phyloP scores from a whole-genome alignment of 129 eudicot genomes.

The Smallanthus sonchifolius region DNA sequence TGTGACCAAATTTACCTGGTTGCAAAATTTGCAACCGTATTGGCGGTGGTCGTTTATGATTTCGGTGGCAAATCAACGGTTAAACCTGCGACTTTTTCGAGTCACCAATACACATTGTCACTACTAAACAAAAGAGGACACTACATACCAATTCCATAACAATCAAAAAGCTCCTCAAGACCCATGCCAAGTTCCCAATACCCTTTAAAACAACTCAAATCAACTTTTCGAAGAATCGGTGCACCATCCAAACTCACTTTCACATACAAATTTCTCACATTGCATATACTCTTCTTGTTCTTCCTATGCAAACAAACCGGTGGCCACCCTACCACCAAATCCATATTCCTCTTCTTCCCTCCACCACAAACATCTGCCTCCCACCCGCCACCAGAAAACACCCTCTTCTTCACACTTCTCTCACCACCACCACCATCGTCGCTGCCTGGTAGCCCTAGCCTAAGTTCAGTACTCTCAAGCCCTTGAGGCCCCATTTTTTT shows the following conservation, averaged over 20 bases:
- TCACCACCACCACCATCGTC: background rate
- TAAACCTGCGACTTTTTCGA: too few species aligned
- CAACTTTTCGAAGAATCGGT: conserved; percentile 70
- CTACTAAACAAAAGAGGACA: background rate
- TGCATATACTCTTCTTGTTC: conserved; percentile 37
- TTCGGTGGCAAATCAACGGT: too few species aligned
- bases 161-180: conserved; percentile 61
- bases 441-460: conserved; percentile 69
- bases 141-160: conserved; percentile 46
- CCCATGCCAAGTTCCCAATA: conserved; percentile 50
- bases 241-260: conserved; percentile 93
- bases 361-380: conserved; percentile 6
- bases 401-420: background rate
- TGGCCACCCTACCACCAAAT: conserved; percentile 83
- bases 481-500: conserved; percentile 29
- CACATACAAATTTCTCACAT: conserved; percentile 44
- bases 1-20: too few species aligned
- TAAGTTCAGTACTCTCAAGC: conserved; percentile 49
- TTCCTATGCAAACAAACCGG: conserved; percentile 63
- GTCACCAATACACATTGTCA: too few species aligned
- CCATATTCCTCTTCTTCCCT: conserved; percentile 15
- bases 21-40: too few species aligned
- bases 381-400: background rate
- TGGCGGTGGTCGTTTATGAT: too few species aligned
- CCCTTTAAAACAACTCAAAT: conserved; percentile 47